Conservation (phyloP, 2,329 filamentous ascomycete genomes). For the Cadophora gregata region DNA sequence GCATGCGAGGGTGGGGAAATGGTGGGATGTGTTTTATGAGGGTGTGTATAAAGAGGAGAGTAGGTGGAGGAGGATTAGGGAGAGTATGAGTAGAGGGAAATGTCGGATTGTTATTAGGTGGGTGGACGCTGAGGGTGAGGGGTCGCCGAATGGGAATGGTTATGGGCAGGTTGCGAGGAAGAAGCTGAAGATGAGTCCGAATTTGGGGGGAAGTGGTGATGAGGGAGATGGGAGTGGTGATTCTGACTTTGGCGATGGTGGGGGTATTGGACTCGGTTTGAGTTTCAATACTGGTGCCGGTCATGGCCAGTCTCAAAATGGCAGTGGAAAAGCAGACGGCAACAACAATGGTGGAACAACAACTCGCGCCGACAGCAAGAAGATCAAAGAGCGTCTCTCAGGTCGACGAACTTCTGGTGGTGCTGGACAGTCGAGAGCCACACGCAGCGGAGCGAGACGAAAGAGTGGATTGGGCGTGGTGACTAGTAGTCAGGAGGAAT, state of each 20-base stretch:
- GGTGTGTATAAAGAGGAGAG: conserved; percentile 27
- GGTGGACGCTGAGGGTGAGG: conserved; percentile 10
- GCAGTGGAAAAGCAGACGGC: background rate
- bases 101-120: conserved; percentile 37
- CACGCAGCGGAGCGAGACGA: background rate
- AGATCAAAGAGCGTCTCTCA: conserved; percentile 7
- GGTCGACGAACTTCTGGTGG: background rate
- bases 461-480: conserved; percentile 5
- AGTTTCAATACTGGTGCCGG: background rate
- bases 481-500: background rate
- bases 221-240: conserved; percentile 2
- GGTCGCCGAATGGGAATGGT: background rate
- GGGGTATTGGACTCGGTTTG: background rate
- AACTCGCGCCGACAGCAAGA: background rate
- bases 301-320: background rate
- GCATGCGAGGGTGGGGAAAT: conserved; percentile 22
- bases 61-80: conserved; percentile 32
- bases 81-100: conserved; percentile 36
- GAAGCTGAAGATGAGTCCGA: conserved; percentile 2
- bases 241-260: background rate
- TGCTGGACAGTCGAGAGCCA: background rate
- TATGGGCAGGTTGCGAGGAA: background rate
- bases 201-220: background rate
- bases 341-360: background rate
- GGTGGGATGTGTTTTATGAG: conserved; percentile 36